Evolutionary conservation across 345 rosid genomes (phyloP).

Genomic region (Anacardium occidentale): DNA sequence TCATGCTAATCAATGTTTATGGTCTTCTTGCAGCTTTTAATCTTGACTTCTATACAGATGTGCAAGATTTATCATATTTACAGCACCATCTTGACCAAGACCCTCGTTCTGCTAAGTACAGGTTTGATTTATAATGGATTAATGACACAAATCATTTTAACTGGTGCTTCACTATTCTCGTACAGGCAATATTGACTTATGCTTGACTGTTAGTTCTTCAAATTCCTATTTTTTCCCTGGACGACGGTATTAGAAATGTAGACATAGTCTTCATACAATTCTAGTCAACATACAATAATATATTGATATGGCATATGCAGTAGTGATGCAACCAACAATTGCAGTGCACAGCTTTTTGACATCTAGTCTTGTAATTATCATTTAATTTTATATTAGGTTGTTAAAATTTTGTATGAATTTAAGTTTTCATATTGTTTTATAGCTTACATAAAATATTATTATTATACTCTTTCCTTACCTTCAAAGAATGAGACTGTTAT

Average conservation of each 20-base stretch:
- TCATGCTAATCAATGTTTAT: conserved; percentile 18
- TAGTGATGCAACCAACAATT: background rate
- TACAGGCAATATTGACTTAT: conserved; percentile 5
- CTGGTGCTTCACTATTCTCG: background rate
- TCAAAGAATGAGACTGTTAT: background rate
- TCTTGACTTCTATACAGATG: conserved; percentile 84
- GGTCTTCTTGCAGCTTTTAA: conserved; percentile 61
- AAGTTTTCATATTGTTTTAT: background rate
- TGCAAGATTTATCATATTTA: conserved; percentile 81
- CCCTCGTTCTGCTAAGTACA: conserved; percentile 84
- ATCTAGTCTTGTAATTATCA: background rate
- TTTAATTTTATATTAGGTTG: background rate
- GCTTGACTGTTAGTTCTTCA: no score
- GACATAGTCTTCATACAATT: background rate
- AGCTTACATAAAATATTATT: no score
- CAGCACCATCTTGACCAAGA: conserved; percentile 66
- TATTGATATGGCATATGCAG: background rate
- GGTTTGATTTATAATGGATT: conserved; percentile 41
- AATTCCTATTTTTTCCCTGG: background rate
- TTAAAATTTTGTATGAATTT: background rate
- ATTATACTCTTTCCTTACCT: background rate
- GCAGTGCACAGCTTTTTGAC: background rate
- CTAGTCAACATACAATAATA: background rate
- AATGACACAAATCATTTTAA: background rate
- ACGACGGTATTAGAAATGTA: no score